A percentile compares a stretch with the other conserved stretches of the same genome.
phyloP scores from a whole-genome alignment of 306 rosid genomes.

The Glycine tomentella region DNA sequence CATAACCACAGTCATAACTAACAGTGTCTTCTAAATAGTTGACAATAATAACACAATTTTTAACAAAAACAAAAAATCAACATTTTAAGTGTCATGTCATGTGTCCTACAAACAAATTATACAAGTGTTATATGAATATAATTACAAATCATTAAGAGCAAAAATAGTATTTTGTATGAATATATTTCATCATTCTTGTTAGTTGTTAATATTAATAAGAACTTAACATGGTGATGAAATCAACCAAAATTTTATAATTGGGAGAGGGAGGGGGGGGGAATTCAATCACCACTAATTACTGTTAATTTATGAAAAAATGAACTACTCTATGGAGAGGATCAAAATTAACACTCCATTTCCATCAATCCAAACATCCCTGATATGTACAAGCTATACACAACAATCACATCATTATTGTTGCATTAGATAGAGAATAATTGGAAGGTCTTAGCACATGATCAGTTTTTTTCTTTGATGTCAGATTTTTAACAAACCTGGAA shows the following conservation, averaged over 20 bases:
- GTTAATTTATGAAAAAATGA: not conserved
- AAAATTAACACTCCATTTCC: not conserved
- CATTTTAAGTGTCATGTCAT: not conserved
- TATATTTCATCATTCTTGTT: not conserved
- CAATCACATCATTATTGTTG: slow-evolving; percentile 1
- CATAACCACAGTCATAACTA: slow-evolving; percentile 2
- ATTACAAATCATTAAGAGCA: not conserved
- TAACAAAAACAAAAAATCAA: not conserved
- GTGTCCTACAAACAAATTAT: no score
- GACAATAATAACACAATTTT: not conserved
- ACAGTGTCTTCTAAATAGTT: slow-evolving; percentile 2
- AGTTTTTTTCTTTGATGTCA: not conserved
- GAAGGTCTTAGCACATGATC: slow-evolving; percentile 6
- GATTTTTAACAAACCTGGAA: slow-evolving; percentile 73
- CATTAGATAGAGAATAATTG: slow-evolving; percentile 2
- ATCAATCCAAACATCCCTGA: not conserved
- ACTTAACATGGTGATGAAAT: no score
- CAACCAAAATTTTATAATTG: no score
- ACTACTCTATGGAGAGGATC: not conserved
- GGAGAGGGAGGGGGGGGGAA: no score
- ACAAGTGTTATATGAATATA: not conserved
- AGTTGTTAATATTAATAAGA: no score
- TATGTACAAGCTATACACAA: slow-evolving; percentile 3
- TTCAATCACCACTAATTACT: not conserved
- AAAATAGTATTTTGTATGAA: not conserved